Conservation (phyloP, 306 rosid species). For the barrel medic (Medicago truncatula) region MtrunA17r5.0-ANR NC_053047.1:9934501-9935000, state of each 20-base stretch:
- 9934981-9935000: constrained; percentile 33
- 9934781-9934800: constrained; percentile 47
- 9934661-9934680: no score
- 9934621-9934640: no score
- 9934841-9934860: constrained; percentile 30
- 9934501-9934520: not conserved
- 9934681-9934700: not conserved
- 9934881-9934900: constrained; percentile 2
- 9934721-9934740: constrained; percentile 47
- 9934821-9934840: not conserved
- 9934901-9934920: constrained; percentile 16
- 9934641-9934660: no score
- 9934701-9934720: not conserved
- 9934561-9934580: not conserved
- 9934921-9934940: constrained; percentile 5
- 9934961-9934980: constrained; percentile 24
- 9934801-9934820: constrained; percentile 30
- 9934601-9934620: no score
- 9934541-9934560: constrained; percentile 2
- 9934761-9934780: constrained; percentile 75
- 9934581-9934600: not conserved
- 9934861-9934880: constrained; percentile 11
- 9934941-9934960: constrained; percentile 26
- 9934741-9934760: constrained; percentile 51
- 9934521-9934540: not conserved